Conservation (phyloP, 2,329 filamentous ascomycete species). For the Stagonosporopsis rhizophila region DNA sequence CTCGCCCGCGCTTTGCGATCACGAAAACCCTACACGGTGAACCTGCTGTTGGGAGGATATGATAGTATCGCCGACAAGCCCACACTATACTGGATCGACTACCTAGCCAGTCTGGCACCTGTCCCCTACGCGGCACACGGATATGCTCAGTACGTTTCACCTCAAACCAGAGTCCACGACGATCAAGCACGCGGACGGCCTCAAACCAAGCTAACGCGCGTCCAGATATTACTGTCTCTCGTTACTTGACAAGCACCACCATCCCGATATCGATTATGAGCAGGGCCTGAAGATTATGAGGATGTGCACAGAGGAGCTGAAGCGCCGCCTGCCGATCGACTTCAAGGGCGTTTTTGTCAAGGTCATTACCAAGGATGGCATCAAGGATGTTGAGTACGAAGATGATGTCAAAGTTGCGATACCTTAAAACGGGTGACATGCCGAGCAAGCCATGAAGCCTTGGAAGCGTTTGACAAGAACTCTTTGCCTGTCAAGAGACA, state of each 20-base stretch:
- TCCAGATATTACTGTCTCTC: constrained; percentile 93
- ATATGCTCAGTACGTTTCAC: constrained; percentile 82
- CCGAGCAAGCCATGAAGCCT: background rate
- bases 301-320: constrained; percentile 96
- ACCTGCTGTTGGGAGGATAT: constrained; percentile 91
- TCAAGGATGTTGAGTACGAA: constrained; percentile 83
- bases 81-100: constrained; percentile 95
- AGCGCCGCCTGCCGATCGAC: constrained; percentile 95
- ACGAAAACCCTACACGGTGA: constrained; percentile 94
- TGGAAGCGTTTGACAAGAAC: constrained; percentile 17
- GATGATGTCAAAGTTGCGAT: constrained; percentile 75
- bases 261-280: constrained; percentile 88
- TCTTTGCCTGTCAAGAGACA: constrained; percentile 2
- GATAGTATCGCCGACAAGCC: constrained; percentile 92
- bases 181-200: background rate
- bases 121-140: constrained; percentile 97
- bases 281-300: constrained; percentile 90
- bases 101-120: constrained; percentile 85
- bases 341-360: constrained; percentile 98
- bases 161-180: background rate
- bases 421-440: constrained; percentile 53
- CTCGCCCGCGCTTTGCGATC: constrained; percentile 90
- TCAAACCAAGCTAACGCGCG: constrained; percentile 1
- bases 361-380: constrained; percentile 92
- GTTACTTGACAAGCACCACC: constrained; percentile 97